These are phyloP conservation scores for Cryphonectria nitschkei DNA, from an alignment of 2,329 filamentous ascomycete species.

Conservation along the genomic window DNA sequence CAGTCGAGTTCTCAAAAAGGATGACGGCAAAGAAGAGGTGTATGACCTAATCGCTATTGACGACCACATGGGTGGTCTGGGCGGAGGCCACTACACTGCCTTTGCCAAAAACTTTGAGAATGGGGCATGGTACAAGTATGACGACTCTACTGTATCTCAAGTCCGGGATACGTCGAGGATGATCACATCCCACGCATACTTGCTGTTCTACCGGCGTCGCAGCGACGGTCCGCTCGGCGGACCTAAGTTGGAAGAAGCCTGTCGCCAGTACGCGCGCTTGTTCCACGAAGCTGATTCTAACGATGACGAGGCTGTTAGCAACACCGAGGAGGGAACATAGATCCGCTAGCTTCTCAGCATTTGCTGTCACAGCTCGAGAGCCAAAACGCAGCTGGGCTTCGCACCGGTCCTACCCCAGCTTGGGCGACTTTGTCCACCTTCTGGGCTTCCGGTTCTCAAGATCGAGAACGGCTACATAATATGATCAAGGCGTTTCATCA, in stretches of 20 bases:
- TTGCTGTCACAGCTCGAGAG: conserved; percentile 16
- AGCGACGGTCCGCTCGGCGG: conserved; percentile 79
- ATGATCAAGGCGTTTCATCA: background rate
- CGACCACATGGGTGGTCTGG: conserved; percentile 91
- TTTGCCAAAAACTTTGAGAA: conserved; percentile 92
- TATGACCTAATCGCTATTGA: conserved; percentile 97
- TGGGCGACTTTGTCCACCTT: conserved; percentile 3
- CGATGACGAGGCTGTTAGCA: conserved; percentile 24
- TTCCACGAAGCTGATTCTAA: conserved; percentile 16
- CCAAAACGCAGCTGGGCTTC: background rate
- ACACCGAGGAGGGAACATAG: conserved; percentile 26
- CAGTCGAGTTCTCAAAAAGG: conserved; percentile 75
- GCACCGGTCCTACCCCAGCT: conserved; percentile 6
- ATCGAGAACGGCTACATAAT: background rate
- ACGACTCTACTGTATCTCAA: conserved; percentile 76
- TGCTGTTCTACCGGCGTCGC: conserved; percentile 93
- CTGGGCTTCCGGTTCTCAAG: conserved; percentile 11
- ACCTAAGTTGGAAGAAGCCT: conserved; percentile 70
- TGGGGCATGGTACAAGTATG: conserved; percentile 92
- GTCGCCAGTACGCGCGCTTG: conserved; percentile 41
- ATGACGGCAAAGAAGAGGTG: conserved; percentile 78
- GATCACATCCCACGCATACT: conserved; percentile 79
- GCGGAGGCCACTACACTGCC: conserved; percentile 95
- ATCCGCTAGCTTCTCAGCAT: conserved; percentile 21
- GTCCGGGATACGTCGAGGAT: conserved; percentile 63